These are phyloP conservation scores for Leptographium flavum DNA, from an alignment of 2,329 filamentous ascomycete species.

Conservation along the genomic window DNA sequence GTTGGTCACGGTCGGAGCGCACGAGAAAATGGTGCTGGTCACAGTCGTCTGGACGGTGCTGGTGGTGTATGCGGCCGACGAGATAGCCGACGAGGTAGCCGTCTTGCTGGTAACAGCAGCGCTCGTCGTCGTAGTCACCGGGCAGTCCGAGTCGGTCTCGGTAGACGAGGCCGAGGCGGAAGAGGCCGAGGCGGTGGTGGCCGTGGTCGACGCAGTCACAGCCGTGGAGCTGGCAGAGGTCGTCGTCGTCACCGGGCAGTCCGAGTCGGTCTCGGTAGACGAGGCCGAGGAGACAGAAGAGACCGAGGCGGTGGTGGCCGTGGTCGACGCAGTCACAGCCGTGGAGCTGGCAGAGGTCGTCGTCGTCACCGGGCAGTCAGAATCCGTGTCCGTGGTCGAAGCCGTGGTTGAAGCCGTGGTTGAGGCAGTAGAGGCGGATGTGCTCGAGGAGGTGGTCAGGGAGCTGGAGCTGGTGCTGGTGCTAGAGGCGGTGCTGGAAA, in stretches of 20 bases:
- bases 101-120: background rate
- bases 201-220: background rate
- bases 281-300: constrained; percentile 1
- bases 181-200: constrained; percentile 12
- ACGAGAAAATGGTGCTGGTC: constrained; percentile 12
- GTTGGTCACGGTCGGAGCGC: constrained; percentile 12
- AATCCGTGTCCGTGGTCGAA: constrained; percentile 9
- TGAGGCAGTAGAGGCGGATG: no score
- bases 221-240: constrained; percentile 8
- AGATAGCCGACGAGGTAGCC: constrained; percentile 2
- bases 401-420: background rate
- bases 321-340: constrained; percentile 11
- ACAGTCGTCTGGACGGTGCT: constrained; percentile 27
- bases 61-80: constrained; percentile 13
- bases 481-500: no score
- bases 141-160: background rate
- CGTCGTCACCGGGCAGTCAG: constrained; percentile 16
- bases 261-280: background rate
- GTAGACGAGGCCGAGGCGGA: background rate
- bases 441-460: no score
- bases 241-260: background rate
- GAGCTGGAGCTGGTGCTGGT: background rate
- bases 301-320: constrained; percentile 13
- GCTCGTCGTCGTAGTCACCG: background rate
- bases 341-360: constrained; percentile 18